Base-by-base conservation (phyloP, 2,329 filamentous ascomycete species). In the Neopestalotiopsis sp. region DNA sequence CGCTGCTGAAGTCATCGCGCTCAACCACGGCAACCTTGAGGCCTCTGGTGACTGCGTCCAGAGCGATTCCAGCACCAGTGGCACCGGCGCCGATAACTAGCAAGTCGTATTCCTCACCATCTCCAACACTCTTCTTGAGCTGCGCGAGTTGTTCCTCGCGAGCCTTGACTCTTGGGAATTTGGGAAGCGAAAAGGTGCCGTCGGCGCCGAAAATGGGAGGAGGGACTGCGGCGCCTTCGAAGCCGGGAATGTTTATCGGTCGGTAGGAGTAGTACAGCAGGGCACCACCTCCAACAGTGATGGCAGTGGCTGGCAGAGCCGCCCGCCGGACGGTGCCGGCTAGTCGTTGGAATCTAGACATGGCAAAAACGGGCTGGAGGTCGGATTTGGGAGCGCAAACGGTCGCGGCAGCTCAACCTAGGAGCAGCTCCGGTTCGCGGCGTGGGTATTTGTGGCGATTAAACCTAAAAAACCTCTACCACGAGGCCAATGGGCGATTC, bases 11-110 rank as follows among this genome's bases (percentile, higher is more conserved):
- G 78, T 94, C 91, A 76, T 93, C 91, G 66, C 91, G 84, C 79
- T 94, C 91, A 17, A 94, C 87, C 58, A 92, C 79, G 57, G 91
- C 91, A 66, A 94, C 91, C 78, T 90, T 92, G 72, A 94, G 82
- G 14, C 91, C 91, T 79, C 91, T 83, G 4, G 91, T 92, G 10
- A 87, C 90, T 62, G 91, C 91, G 82, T 93, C 91, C 34, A 93
- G 84, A 28, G 91, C 91, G 72, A 93, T 89, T 68, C 91, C 91
- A 42, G 90, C 85, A 28, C 91, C 91, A 1, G 91, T 93, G 4
- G 91, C 91, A 64, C 91, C 91, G 68, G 88, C 91, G 52, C 91
- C 91, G 77, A 93, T 91, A 70, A 93, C 82, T 69, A 93, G 81
- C 73, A 93, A 82, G 80, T 93, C 91, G 76, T 92, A 93, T 78